Percentiles rank a stretch among this genome's conserved stretches.
Evolutionary conservation across 2,329 filamentous ascomycete genomes (phyloP).

Genomic region (Dactylellina drechsleri): DNA sequence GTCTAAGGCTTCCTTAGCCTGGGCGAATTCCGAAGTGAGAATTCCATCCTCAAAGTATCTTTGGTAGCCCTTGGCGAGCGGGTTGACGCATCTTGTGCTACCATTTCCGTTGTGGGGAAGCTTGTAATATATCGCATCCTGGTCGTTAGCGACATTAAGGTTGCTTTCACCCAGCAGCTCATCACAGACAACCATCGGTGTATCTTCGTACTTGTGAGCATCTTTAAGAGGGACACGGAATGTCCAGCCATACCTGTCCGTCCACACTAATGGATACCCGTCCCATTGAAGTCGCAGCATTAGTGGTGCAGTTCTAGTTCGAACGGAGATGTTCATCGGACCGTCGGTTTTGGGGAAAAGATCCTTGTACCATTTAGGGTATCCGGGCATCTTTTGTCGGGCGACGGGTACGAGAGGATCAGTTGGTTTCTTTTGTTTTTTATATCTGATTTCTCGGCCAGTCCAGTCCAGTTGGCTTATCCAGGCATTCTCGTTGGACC

Average conservation of each 20-base stretch:
- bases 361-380: constrained; percentile 96
- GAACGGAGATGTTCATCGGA: constrained; percentile 80
- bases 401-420: constrained; percentile 65
- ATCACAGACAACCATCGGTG: constrained; percentile 78
- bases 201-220: constrained; percentile 72
- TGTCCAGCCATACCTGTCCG: constrained; percentile 90
- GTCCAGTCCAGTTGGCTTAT: constrained; percentile 94
- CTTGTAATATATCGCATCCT: constrained; percentile 80
- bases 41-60: constrained; percentile 89
- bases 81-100: constrained; percentile 81
- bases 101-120: constrained; percentile 96
- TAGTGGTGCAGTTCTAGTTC: constrained; percentile 86
- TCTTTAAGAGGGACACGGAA: constrained; percentile 78
- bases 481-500: constrained; percentile 67
- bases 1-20: constrained; percentile 92
- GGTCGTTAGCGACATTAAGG: constrained; percentile 72
- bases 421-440: constrained; percentile 79
- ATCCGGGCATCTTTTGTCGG: constrained; percentile 91
- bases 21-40: constrained; percentile 84
- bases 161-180: constrained; percentile 78
- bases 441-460: constrained; percentile 86
- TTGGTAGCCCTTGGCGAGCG: constrained; percentile 90
- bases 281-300: constrained; percentile 89
- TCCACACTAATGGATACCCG: constrained; percentile 89
- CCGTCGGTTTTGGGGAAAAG: constrained; percentile 76